phyloP scores from a whole-genome alignment of 2,329 filamentous ascomycete species.

The Claviceps paspali region DNA sequence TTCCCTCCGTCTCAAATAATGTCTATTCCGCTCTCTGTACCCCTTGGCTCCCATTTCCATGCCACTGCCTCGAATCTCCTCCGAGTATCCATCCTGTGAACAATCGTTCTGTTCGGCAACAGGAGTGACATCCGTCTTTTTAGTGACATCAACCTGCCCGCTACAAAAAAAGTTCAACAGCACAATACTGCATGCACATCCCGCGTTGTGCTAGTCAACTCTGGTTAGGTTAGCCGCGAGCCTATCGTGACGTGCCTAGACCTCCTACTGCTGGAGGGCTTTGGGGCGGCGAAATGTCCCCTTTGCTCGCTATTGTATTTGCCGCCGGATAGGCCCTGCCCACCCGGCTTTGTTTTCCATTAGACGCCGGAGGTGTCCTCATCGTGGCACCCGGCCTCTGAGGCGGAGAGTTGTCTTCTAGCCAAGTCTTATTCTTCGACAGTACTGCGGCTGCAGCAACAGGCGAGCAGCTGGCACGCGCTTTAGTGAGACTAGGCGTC shows the following conservation, averaged over 20 bases:
- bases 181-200: neutral
- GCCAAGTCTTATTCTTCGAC: constrained; percentile 2
- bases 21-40: no score
- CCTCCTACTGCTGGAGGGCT: constrained; percentile 1
- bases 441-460: neutral
- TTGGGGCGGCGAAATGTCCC: neutral
- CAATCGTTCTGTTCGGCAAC: no score
- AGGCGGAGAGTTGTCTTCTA: neutral
- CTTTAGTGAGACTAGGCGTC: neutral
- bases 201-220: neutral
- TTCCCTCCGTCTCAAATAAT: no score
- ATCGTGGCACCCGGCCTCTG: neutral
- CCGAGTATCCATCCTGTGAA: no score
- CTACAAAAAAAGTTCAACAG: neutral
- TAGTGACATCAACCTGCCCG: no score
- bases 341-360: neutral
- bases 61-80: no score
- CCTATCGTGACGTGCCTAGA: constrained; percentile 9
- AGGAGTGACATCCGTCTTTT: neutral
- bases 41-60: no score
- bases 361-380: neutral
- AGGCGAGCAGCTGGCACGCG: neutral
- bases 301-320: neutral
- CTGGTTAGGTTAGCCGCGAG: constrained; percentile 1
- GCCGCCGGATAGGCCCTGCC: neutral